Evolutionary conservation across 164 flowering plant genomes (phyloP), one percentile per base, ranked within the genome.

Genomic region (Protea cynaroides): DNA sequence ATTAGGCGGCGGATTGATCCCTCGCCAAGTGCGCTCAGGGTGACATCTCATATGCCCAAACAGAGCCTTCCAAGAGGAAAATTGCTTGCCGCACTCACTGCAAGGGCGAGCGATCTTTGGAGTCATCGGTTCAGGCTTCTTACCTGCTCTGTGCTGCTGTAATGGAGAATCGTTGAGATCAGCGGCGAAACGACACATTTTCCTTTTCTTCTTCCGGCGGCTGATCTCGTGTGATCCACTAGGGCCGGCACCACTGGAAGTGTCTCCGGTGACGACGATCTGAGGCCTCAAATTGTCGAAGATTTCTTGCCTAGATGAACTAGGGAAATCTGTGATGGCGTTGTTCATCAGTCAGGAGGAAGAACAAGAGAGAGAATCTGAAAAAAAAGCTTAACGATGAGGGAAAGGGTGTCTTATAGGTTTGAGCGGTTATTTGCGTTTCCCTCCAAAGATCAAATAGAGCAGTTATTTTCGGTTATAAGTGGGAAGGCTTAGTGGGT

Each of bases 11-110:
- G 92, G 96, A 71, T 84, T 87, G 19, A 93, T 90, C 18, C 98
- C 98, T 0, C 98, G 88, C 98, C 98, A 93, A 59, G 80, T 82
- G 17, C 98, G 84, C 68, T 93, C 98, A 4, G 98, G 98, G 75
- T 93, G 98, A 76, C 98, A 93, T 23, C 98, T 75, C 98, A 93
- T 93, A 77, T 93, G 98, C 3, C 98, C 98, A 58, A 84, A 90
- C 38, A 90, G 80, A 0, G 98, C 98, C 73, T 93, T 93, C 85
- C 83, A 76, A 1, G 98, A 93, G 87, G 87, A 86, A 68, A 93
- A 93, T 71, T 67, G 75, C 76, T 82, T 87, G 18, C 98, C 97
- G 49, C 98, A 93, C 72, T 93, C 97, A 5, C 64, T 87, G 61
- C 98, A 93, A 0, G 96, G 90, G 25, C 69, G 70, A 0, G 90